These are phyloP conservation scores for Verticillium longisporum DNA, from an alignment of 2,329 filamentous ascomycete species.

Conservation along the genomic window DNA sequence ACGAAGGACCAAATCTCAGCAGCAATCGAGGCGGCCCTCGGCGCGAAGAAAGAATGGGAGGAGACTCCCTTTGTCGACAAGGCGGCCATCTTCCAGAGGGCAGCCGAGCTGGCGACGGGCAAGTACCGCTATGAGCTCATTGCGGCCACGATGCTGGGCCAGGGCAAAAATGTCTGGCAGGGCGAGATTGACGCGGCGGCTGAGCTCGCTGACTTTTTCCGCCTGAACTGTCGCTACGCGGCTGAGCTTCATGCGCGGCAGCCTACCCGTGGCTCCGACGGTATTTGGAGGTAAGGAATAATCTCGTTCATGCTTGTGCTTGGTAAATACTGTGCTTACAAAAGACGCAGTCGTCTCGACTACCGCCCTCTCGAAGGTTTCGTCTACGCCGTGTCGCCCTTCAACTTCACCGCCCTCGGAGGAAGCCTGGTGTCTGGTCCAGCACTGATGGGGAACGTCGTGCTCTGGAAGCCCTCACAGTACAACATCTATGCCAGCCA, in stretches of 20 bases:
- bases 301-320: background rate
- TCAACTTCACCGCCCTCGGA: constrained; percentile 35
- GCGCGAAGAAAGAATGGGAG: constrained; percentile 24
- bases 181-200: constrained; percentile 29
- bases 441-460: constrained; percentile 30
- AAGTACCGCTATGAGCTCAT: constrained; percentile 23
- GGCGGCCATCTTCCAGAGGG: constrained; percentile 27
- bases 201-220: constrained; percentile 29
- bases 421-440: constrained; percentile 27
- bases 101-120: constrained; percentile 21
- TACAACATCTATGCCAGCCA: constrained; percentile 24
- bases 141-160: constrained; percentile 31
- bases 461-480: constrained; percentile 32
- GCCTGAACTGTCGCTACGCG: constrained; percentile 21
- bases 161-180: constrained; percentile 32
- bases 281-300: constrained; percentile 17
- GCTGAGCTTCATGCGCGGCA: constrained; percentile 28
- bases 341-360: constrained; percentile 18
- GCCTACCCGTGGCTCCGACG: constrained; percentile 21
- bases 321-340: background rate
- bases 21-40: constrained; percentile 20
- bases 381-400: constrained; percentile 31
- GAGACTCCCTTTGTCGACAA: constrained; percentile 24
- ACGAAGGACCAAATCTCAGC: constrained; percentile 14
- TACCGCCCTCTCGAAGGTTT: constrained; percentile 32